Evolutionary conservation across 768 basidiomycete genomes (phyloP), one percentile per base, ranked within the genome.

Genomic region (Suillus cothurnatus): DNA sequence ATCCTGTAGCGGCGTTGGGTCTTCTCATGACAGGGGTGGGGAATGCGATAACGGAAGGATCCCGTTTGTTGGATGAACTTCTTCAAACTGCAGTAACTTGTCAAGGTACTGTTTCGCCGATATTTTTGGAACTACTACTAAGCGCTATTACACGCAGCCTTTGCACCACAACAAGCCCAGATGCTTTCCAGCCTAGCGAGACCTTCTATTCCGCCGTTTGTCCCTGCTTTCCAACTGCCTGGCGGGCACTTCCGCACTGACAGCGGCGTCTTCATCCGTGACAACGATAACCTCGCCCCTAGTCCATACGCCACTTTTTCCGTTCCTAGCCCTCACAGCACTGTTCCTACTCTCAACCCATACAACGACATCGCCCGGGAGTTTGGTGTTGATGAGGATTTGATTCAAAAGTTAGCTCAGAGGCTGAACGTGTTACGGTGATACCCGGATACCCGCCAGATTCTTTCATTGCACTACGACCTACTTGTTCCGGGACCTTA

Each of bases 311-410:
- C 38, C 17, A 26, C 23, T 7, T 23, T 39, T 28, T 28, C 38
- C 11, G 19, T 38, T 39, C 57, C 38, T 39, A 26, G 38, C 26
- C 57, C 38, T 38, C 57, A 39, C 34, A 38, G 12, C 23, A n/a
- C 53, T 61, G 26, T 66, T 28, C 61, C 38, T 38, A 61, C 28
- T 34, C 63, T 60, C 49, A 71, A 68, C 60, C 81, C 71, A 62
- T 86, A 73, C 31, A 81, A 81, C 55, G 82, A 84, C 28, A 81
- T 92, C n/a, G 90, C 91, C 28, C 82, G 81, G 68, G 91, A 92
- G 73, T 91, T 91, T 66, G 90, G 90, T n/a, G 81, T 92, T 26
- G 87, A 90, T 62, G 79, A 90, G 38, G 82, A 87, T 50, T 72
- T 91, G 32, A 85, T 92, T 53, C 84, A 90, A 71, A 88, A 88